Evolutionary conservation across 352 stramenopile genomes (phyloP), one percentile per base, ranked within the genome.

Genomic region (Thraustotheca clavata): DNA sequence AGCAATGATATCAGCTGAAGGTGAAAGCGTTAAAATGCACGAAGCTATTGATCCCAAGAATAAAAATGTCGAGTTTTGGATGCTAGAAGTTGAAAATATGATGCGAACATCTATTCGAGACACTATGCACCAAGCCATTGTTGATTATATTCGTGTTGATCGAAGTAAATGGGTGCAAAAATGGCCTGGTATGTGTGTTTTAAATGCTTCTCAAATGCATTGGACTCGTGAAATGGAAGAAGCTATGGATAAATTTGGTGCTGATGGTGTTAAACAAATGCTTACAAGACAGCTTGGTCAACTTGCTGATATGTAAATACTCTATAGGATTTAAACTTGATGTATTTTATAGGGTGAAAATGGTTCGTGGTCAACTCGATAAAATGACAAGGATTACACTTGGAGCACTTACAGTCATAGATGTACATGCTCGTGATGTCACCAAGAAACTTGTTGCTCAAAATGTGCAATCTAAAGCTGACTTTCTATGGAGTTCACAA

Each of bases 361-460:
- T 97, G 9, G 93, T 98, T 20, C 77, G 91, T 36, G 89, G 88
- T 1, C 87, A 97, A 40, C 71, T 98, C 20, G 87, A 89, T 40
- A 88, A 83, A 31, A 84, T 89, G 71, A 77, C 89, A 46, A 75
- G 87, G 0, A 94, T 94, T 32, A 96, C 87, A 14, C 87, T 96
- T 32, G 89, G 91, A 3, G 89, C 93, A 0, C 69, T 98, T 11
- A 96, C 90, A 0, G 94, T 98, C 59, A 97, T 97, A 40, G 91
- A 98, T 65, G 94, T 98, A n/a, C 94, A 98, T 61, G 94, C 94
- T 14, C 88, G 94, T 34, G 94, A 98, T 69, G 91, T 98, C 29
- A 97, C 96, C 14, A 79, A 87, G 7, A 95, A 96, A 36, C 74
- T 98, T 11, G 85, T 96, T 18, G 75, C 87, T 24, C 81, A 96